These are phyloP conservation scores for Floccularia luteovirens DNA, from an alignment of 768 basidiomycete species.

Conservation along the genomic window DNA sequence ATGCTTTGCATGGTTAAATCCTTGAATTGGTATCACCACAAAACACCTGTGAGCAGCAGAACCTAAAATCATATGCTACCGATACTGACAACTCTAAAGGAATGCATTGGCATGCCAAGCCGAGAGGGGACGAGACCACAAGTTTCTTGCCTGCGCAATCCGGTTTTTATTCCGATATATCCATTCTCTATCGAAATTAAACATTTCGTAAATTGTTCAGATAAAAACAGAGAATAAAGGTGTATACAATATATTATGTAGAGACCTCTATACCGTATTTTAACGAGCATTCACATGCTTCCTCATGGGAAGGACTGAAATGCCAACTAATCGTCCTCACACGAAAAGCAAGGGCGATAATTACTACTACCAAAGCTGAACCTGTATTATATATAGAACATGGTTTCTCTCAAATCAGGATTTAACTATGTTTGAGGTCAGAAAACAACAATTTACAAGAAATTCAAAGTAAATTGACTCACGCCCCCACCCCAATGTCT, in stretches of 20 bases:
- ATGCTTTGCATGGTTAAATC: too few relatives aligned
- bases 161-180: too few relatives aligned
- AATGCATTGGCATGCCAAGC: not conserved
- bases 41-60: too few relatives aligned
- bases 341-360: not conserved
- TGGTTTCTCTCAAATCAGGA: not conserved
- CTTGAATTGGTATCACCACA: too few relatives aligned
- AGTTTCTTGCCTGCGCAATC: not conserved
- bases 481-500: constrained; percentile 48
- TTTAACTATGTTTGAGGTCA: not conserved
- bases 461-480: constrained; percentile 12
- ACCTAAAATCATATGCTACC: too few relatives aligned
- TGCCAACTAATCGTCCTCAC: not conserved
- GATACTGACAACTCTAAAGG: not conserved
- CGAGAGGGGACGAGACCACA: not conserved
- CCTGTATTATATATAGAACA: constrained; percentile 1
- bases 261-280: too few relatives aligned
- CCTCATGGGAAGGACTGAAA: too few relatives aligned
- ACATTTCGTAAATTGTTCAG: too few relatives aligned
- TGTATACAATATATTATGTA: too few relatives aligned
- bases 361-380: not conserved
- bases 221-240: too few relatives aligned
- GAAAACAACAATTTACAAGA: not conserved
- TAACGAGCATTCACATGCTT: too few relatives aligned
- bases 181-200: too few relatives aligned